Percentiles rank a stretch among this genome's conserved stretches.
Conservation (phyloP, 441 rosid genomes). For the Populus hybrid region DNA sequence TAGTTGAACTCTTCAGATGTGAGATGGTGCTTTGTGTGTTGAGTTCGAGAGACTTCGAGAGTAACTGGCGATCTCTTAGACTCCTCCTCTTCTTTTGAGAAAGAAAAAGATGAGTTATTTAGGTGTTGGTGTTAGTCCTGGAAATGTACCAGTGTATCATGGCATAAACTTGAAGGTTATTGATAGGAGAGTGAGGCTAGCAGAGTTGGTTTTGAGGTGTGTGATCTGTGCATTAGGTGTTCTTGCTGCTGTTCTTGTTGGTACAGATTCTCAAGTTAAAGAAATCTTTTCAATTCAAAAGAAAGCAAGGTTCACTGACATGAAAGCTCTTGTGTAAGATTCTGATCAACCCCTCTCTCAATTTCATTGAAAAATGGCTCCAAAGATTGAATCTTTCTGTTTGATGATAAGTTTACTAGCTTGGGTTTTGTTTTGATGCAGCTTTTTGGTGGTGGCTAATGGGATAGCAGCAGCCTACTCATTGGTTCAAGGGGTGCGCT, state of each 20-base stretch:
- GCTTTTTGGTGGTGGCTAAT: constrained; percentile 74
- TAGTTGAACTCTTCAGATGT: not conserved
- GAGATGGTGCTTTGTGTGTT: not conserved
- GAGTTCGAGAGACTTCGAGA: not conserved
- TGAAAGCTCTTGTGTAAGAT: constrained; percentile 89
- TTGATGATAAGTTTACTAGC: not conserved
- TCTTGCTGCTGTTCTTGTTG: constrained; percentile 60
- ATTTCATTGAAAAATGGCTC: not conserved
- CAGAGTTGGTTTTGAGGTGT: constrained; percentile 72
- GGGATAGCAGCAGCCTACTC: constrained; percentile 76
- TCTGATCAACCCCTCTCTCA: not conserved
- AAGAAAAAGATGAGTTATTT: constrained; percentile 45
- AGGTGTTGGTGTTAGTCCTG: constrained; percentile 65
- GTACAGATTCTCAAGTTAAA: constrained; percentile 67
- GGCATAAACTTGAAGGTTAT: constrained; percentile 47
- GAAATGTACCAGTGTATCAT: constrained; percentile 56
- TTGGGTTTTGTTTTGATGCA: constrained; percentile 22
- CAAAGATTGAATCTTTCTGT: not conserved
- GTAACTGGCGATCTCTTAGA: not conserved
- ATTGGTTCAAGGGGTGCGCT: constrained; percentile 61
- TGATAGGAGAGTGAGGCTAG: constrained; percentile 61
- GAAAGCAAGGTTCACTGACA: constrained; percentile 73
- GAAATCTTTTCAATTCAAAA: constrained; percentile 65
- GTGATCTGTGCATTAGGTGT: constrained; percentile 50
- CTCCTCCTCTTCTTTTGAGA: not conserved